Conservation (phyloP, 2,329 filamentous ascomycete genomes). For the Fusarium graminum region DNA sequence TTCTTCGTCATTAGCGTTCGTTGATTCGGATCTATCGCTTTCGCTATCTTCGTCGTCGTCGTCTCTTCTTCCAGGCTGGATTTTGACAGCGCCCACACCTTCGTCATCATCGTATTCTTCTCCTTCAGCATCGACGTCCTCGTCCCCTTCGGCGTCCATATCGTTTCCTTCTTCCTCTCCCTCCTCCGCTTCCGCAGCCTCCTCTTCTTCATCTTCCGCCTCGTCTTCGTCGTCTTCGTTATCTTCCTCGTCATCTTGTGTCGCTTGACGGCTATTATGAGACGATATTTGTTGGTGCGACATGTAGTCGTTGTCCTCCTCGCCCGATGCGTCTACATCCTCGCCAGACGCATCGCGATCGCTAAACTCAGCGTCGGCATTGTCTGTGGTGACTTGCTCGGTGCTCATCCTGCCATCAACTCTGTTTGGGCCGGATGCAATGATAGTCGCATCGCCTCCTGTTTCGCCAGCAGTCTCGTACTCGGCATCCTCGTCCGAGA, state of each 20-base stretch:
- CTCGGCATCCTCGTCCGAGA: constrained; percentile 64
- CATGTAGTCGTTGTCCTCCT: constrained; percentile 56
- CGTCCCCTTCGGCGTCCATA: constrained; percentile 57
- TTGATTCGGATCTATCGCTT: constrained; percentile 61
- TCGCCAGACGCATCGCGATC: constrained; percentile 59
- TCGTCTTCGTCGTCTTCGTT: constrained; percentile 57
- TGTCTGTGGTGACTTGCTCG: constrained; percentile 40
- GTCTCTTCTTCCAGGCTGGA: constrained; percentile 62
- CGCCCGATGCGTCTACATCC: constrained; percentile 59
- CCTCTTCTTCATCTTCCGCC: constrained; percentile 10
- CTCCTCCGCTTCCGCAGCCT: constrained; percentile 50
- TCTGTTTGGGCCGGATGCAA: constrained; percentile 36
- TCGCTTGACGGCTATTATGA: constrained; percentile 49
- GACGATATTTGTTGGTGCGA: constrained; percentile 46
- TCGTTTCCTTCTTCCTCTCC: constrained; percentile 47
- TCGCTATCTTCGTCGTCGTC: constrained; percentile 66
- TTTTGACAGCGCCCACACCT: constrained; percentile 69
- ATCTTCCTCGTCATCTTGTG: constrained; percentile 48
- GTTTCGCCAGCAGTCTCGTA: constrained; percentile 55
- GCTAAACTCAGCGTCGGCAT: constrained; percentile 54
- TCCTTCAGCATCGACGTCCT: constrained; percentile 49
- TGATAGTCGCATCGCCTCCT: constrained; percentile 48
- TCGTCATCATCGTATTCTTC: constrained; percentile 62
- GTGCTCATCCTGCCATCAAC: not conserved
- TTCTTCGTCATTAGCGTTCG: constrained; percentile 65